A percentile compares a stretch with the other conserved stretches of the same genome.
phyloP scores from a whole-genome alignment of 176 grass and related monocot genomes.

The Guadua angustifolia region DNA sequence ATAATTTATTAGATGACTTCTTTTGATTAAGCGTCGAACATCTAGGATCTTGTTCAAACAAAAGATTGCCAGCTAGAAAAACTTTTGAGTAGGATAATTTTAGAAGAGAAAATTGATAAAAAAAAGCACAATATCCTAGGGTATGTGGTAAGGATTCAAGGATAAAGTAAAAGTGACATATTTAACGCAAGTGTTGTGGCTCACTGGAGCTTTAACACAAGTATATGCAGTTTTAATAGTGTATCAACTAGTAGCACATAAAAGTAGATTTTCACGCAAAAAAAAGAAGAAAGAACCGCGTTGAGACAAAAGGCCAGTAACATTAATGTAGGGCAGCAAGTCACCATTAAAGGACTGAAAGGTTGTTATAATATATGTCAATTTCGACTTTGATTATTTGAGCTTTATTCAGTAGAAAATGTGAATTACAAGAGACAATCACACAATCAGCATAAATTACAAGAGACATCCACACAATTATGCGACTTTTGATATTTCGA shows the following conservation, averaged over 20 bases:
- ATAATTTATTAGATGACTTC: background rate
- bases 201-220: background rate
- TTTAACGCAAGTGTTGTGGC: no score
- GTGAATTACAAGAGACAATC: no score
- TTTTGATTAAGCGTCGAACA: background rate
- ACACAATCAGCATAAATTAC: no score
- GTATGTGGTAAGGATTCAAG: no score
- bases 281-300: background rate
- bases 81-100: no score
- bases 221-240: background rate
- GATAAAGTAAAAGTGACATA: no score
- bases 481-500: no score
- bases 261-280: background rate
- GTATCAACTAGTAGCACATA: background rate
- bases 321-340: background rate
- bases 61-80: background rate
- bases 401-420: no score
- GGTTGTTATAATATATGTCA: background rate
- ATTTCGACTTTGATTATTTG: no score
- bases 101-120: background rate
- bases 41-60: background rate
- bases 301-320: background rate
- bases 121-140: no score
- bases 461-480: no score
- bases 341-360: background rate